Evolutionary conservation across 345 rosid genomes (phyloP).

Genomic region (Conringia planisiliqua): DNA sequence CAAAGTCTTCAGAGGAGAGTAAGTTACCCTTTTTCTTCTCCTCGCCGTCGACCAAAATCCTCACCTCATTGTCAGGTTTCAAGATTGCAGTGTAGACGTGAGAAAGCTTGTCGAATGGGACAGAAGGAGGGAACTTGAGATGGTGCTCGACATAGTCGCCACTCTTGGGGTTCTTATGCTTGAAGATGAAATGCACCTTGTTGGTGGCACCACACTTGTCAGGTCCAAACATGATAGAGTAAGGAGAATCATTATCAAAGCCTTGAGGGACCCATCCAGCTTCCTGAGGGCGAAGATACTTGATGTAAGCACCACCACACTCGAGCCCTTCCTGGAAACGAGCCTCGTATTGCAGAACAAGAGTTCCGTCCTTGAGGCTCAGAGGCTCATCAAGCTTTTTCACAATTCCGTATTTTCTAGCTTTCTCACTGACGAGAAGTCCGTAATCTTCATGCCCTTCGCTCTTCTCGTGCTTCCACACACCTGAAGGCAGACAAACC

Average conservation of each 20-base stretch:
- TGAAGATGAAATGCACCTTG: slow-evolving; percentile 85
- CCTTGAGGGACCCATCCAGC: slow-evolving; percentile 67
- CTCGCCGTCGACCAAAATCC: slow-evolving; percentile 68
- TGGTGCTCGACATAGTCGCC: slow-evolving; percentile 79
- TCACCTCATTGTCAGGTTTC: slow-evolving; percentile 64
- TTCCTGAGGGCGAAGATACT: slow-evolving; percentile 72
- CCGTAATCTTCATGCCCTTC: slow-evolving; percentile 84
- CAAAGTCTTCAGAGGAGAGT: slow-evolving; percentile 71
- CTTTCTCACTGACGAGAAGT: slow-evolving; percentile 75
- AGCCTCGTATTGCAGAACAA: slow-evolving; percentile 70
- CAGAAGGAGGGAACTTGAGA: slow-evolving; percentile 72
- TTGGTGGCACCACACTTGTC: slow-evolving; percentile 85
- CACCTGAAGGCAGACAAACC: slow-evolving; percentile 43
- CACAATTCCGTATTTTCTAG: slow-evolving; percentile 75
- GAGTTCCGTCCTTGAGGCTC: slow-evolving; percentile 65
- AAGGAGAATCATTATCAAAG: slow-evolving; percentile 69
- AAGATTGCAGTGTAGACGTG: slow-evolving; percentile 83
- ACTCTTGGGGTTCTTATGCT: slow-evolving; percentile 89
- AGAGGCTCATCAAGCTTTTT: slow-evolving; percentile 56
- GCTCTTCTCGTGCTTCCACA: slow-evolving; percentile 77
- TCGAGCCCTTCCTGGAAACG: slow-evolving; percentile 82
- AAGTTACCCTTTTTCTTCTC: slow-evolving; percentile 73
- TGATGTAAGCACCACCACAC: slow-evolving; percentile 88
- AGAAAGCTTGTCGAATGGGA: slow-evolving; percentile 74
- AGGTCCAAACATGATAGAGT: slow-evolving; percentile 88